These are phyloP conservation scores for Zanthoxylum bungeanum DNA, from an alignment of 345 rosid species.

Conservation along the genomic window DNA sequence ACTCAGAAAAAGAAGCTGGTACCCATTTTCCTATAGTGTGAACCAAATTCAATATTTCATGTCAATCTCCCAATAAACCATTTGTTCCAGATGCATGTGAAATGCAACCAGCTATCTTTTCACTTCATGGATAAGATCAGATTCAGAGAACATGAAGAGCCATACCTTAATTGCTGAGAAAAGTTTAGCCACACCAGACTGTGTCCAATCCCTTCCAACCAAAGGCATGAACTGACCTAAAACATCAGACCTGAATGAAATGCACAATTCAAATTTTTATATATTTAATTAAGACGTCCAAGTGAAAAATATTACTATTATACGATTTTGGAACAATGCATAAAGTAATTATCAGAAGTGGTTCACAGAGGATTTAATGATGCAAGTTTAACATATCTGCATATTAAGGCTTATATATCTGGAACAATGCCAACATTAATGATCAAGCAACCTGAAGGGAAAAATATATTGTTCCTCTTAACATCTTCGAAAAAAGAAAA, in stretches of 20 bases:
- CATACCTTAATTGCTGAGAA: constrained; percentile 86
- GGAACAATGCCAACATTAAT: not conserved
- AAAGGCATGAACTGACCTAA: constrained; percentile 97
- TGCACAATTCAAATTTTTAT: constrained; percentile 17
- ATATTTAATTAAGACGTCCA: not conserved
- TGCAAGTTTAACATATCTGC: no score
- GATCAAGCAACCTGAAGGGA: not conserved
- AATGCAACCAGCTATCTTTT: not conserved
- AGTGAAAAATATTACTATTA: constrained; percentile 4
- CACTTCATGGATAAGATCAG: constrained; percentile 5
- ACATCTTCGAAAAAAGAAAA: not conserved
- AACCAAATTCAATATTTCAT: constrained; percentile 1
- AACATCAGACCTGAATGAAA: constrained; percentile 79
- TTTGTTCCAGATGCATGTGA: not conserved
- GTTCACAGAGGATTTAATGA: no score
- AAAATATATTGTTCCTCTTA: not conserved
- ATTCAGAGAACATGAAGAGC: not conserved
- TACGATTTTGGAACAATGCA: not conserved
- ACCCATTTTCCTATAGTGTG: constrained; percentile 82
- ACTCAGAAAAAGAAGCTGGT: constrained; percentile 87
- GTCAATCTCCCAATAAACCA: constrained; percentile 2
- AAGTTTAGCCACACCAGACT: constrained; percentile 91
- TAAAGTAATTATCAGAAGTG: no score
- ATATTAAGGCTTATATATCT: no score
- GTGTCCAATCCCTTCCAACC: constrained; percentile 97